These are phyloP conservation scores for Monsonia emarginata DNA, from an alignment of 441 rosid species.

Conservation along the genomic window DNA sequence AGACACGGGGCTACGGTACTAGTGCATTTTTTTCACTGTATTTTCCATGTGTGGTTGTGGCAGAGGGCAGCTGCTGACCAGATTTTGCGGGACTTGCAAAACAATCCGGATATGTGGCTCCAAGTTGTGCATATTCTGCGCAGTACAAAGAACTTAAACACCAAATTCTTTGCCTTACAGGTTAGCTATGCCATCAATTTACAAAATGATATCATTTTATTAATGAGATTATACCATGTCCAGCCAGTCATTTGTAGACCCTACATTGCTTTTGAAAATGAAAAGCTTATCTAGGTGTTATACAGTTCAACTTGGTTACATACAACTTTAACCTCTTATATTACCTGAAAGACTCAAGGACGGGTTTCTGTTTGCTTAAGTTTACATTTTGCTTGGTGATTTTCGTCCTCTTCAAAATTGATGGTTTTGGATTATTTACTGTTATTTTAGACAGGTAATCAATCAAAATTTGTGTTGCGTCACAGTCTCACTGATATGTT, in stretches of 20 bases:
- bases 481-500: too few species aligned
- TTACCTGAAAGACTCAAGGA: too few species aligned
- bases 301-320: too few species aligned
- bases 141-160: slow-evolving; percentile 69
- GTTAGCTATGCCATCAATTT: slow-evolving; percentile 26
- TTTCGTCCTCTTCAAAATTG: too few species aligned
- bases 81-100: slow-evolving; percentile 89
- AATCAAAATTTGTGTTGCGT: not conserved
- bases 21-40: not conserved
- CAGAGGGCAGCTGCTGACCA: slow-evolving; percentile 95
- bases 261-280: too few species aligned
- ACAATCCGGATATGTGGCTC: slow-evolving; percentile 96
- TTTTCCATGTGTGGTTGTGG: slow-evolving; percentile 13
- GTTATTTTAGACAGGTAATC: not conserved
- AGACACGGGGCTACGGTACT: not conserved
- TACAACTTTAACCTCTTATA: too few species aligned
- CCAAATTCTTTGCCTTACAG: slow-evolving; percentile 97
- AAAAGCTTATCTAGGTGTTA: too few species aligned
- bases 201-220: not conserved
- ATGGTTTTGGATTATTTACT: too few species aligned
- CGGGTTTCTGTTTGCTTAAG: too few species aligned
- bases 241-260: too few species aligned
- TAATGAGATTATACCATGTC: too few species aligned
- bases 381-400: too few species aligned
- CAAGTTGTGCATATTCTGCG: slow-evolving; percentile 94